phyloP scores from a whole-genome alignment of 805 yeast genomes.

The Teunomyces lycoperdinae region DNA sequence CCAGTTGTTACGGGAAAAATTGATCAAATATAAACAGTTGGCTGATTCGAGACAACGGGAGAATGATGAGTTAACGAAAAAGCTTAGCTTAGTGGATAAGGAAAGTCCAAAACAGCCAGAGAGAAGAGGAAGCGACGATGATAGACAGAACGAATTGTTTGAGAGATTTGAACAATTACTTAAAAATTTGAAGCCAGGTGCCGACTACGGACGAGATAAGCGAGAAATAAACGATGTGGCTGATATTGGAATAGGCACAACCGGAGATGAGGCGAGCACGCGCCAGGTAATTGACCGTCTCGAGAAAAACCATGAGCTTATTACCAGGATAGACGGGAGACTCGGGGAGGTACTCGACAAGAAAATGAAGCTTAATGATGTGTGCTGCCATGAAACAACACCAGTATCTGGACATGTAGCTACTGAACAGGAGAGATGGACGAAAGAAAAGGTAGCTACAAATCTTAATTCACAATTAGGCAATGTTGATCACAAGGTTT shows the following conservation, averaged over 20 bases:
- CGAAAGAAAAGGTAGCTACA: background rate
- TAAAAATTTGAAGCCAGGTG: slow-evolving; percentile 3
- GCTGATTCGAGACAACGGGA: slow-evolving; percentile 7
- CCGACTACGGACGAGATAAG: background rate
- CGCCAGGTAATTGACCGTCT: background rate
- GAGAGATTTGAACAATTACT: slow-evolving; percentile 9
- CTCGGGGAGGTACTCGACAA: background rate
- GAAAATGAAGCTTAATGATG: background rate
- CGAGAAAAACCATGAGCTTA: background rate
- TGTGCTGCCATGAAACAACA: background rate
- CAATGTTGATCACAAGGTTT: background rate
- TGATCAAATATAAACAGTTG: slow-evolving; percentile 30
- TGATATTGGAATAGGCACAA: background rate
- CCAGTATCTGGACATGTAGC: background rate
- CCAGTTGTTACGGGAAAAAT: slow-evolving; percentile 29
- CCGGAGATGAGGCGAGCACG: background rate
- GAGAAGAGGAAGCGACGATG: background rate
- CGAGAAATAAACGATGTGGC: background rate
- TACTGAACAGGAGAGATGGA: background rate
- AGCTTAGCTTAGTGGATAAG: background rate
- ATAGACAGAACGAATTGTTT: slow-evolving; percentile 1
- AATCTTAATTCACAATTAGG: background rate
- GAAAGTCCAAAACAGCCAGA: background rate
- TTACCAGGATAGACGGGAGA: background rate
- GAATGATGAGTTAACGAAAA: slow-evolving; percentile 4